These are phyloP conservation scores for Arachis monticola DNA, from an alignment of 331 rosid species.

Conservation along the genomic window DNA sequence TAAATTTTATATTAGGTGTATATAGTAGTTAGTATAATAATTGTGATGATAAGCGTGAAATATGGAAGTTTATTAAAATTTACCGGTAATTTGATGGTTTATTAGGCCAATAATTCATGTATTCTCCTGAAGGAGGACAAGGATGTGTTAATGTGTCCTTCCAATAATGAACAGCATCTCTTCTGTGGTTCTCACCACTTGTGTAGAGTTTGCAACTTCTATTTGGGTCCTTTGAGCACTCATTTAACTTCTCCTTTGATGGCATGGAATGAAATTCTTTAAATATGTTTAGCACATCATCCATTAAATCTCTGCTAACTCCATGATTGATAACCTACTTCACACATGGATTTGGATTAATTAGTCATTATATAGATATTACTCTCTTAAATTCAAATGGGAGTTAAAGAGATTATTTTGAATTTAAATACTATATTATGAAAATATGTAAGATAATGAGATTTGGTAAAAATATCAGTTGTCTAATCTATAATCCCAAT, in stretches of 20 bases:
- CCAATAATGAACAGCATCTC: conserved; percentile 56
- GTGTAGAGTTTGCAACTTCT: conserved; percentile 61
- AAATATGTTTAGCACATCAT: conserved; percentile 42
- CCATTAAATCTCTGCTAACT: conserved; percentile 48
- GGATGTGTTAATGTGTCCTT: conserved; percentile 60
- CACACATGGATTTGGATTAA: not conserved
- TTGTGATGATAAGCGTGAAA: not conserved
- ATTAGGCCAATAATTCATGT: conserved; percentile 62
- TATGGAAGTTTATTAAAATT: too few relatives aligned
- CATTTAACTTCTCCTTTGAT: conserved; percentile 44
- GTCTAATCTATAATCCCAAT: too few relatives aligned
- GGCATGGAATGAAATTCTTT: conserved; percentile 70
- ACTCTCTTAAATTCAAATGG: too few relatives aligned
- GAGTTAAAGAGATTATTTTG: too few relatives aligned
- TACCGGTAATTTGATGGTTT: conserved; percentile 68
- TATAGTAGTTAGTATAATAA: too few relatives aligned
- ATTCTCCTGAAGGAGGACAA: conserved; percentile 53
- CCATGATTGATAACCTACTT: conserved; percentile 74
- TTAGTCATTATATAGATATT: too few relatives aligned
- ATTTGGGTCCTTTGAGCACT: conserved; percentile 64
- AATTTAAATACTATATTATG: too few relatives aligned
- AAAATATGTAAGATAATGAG: too few relatives aligned
- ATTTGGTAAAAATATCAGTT: too few relatives aligned
- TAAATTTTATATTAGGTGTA: too few relatives aligned
- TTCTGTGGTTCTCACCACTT: conserved; percentile 48